Evolutionary conservation across 495 filamentous ascomycete genomes (phyloP).

Genomic region (Aspergillus indologenus): DNA sequence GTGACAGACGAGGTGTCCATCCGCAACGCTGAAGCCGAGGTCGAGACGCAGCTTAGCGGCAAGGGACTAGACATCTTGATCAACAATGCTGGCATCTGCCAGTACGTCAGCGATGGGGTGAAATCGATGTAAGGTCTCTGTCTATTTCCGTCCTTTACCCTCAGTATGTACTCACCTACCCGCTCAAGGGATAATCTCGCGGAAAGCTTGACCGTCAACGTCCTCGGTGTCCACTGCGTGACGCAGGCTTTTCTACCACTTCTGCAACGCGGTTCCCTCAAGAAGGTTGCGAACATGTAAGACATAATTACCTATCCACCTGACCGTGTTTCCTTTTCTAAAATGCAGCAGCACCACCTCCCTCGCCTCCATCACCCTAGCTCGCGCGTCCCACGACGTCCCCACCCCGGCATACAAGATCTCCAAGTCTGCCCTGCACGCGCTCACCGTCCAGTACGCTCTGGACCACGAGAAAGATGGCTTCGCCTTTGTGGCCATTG

Average conservation of each 20-base stretch:
- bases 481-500: slow-evolving; percentile 37
- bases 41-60: slow-evolving; percentile 28
- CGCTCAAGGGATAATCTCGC: no score
- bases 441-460: slow-evolving; percentile 44
- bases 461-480: slow-evolving; percentile 32
- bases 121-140: slow-evolving; percentile 24
- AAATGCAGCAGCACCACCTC: no score
- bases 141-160: slow-evolving; percentile 31
- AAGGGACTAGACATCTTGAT: slow-evolving; percentile 45
- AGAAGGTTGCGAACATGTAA: slow-evolving; percentile 45
- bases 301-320: no score
- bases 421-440: slow-evolving; percentile 43
- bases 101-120: slow-evolving; percentile 21
- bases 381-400: slow-evolving; percentile 13
- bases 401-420: slow-evolving; percentile 46
- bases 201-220: slow-evolving; percentile 41
- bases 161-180: no score
- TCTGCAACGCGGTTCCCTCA: slow-evolving; percentile 31
- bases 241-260: slow-evolving; percentile 37
- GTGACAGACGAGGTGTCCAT: slow-evolving; percentile 35
- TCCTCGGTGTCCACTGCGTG: slow-evolving; percentile 36
- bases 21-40: slow-evolving; percentile 32
- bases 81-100: slow-evolving; percentile 39
- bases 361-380: slow-evolving; percentile 31
- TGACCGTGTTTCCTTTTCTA: no score